phyloP scores from a whole-genome alignment of 192 early-diverging fungal genomes.

The Backusella parvicylindrica region DNA sequence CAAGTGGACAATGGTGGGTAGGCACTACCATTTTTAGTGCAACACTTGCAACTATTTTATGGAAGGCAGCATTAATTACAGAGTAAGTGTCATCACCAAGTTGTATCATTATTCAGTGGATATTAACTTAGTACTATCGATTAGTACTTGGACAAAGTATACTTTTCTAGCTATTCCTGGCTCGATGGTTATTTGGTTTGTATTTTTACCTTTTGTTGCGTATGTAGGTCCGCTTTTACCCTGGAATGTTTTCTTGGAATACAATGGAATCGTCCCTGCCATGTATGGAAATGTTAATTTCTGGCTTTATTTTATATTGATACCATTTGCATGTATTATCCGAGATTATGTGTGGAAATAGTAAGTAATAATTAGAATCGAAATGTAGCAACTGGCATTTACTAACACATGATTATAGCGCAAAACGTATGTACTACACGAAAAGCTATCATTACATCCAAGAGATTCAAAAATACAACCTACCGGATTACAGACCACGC shows the following conservation, averaged over 20 bases:
- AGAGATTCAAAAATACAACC: conserved; percentile 99
- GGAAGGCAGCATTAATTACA: conserved; percentile 86
- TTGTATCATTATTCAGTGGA: too few species aligned
- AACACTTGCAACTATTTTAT: conserved; percentile 83
- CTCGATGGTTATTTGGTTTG: conserved; percentile 85
- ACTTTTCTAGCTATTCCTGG: conserved; percentile 88
- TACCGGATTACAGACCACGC: conserved; percentile 94
- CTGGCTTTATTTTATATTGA: conserved; percentile 81
- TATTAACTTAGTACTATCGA: too few species aligned
- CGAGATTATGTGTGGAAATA: conserved; percentile 96
- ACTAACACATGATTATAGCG: conserved; percentile 37
- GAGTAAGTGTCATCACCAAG: conserved; percentile 43
- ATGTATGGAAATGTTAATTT: conserved; percentile 71
- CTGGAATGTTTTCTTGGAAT: conserved; percentile 61
- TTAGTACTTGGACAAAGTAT: conserved; percentile 93
- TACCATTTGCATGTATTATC: conserved; percentile 77
- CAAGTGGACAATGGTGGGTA: conserved; percentile 86
- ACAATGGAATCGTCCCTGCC: conserved; percentile 61
- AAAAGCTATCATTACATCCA: conserved; percentile 92
- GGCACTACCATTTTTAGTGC: conserved; percentile 88
- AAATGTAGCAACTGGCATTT: too few species aligned
- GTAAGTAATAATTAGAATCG: too few species aligned
- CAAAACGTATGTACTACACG: conserved; percentile 72
- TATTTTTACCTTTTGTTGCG: conserved; percentile 80
- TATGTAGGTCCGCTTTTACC: conserved; percentile 71